These are phyloP conservation scores for Quillaja saponaria DNA, from an alignment of 306 rosid genomes.

Conservation along the genomic window DNA sequence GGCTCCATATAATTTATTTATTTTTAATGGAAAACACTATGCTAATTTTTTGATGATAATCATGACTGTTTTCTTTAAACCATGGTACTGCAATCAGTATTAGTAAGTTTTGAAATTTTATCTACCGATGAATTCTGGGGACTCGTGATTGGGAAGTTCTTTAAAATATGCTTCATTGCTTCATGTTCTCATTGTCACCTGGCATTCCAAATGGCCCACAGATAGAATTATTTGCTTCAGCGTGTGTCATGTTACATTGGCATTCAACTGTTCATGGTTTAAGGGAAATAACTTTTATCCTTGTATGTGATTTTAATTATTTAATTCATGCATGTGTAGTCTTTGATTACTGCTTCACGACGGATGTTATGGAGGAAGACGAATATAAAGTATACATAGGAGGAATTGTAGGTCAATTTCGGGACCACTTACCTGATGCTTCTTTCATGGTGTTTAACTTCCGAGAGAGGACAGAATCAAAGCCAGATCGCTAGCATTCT, in stretches of 20 bases:
- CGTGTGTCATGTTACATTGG: conserved; percentile 12
- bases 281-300: conserved; percentile 9
- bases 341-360: conserved; percentile 91
- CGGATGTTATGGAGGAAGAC: conserved; percentile 75
- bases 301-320: conserved; percentile 26
- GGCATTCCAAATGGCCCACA: conserved; percentile 9
- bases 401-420: conserved; percentile 70
- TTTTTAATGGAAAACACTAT: conserved; percentile 1
- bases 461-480: conserved; percentile 81
- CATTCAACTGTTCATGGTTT: conserved; percentile 19
- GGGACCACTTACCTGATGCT: conserved; percentile 75
- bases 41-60: conserved; percentile 1
- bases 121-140: conserved; percentile 16
- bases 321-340: conserved; percentile 53
- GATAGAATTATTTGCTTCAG: conserved; percentile 3
- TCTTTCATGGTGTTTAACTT: conserved; percentile 95
- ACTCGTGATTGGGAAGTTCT: conserved; percentile 9
- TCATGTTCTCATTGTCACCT: conserved; percentile 8
- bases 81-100: conserved; percentile 1
- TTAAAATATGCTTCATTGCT: conserved; percentile 13
- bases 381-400: conserved; percentile 70
- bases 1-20: too few relatives aligned
- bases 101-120: conserved; percentile 16
- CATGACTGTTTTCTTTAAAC: not conserved
- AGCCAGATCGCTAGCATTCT: conserved; percentile 66